A percentile compares a stretch with the other conserved stretches of the same genome.
These are phyloP conservation scores for Ganoderma lucidum DNA, from an alignment of 1,284 basidiomycete genomes.

Conservation along the genomic window DNA sequence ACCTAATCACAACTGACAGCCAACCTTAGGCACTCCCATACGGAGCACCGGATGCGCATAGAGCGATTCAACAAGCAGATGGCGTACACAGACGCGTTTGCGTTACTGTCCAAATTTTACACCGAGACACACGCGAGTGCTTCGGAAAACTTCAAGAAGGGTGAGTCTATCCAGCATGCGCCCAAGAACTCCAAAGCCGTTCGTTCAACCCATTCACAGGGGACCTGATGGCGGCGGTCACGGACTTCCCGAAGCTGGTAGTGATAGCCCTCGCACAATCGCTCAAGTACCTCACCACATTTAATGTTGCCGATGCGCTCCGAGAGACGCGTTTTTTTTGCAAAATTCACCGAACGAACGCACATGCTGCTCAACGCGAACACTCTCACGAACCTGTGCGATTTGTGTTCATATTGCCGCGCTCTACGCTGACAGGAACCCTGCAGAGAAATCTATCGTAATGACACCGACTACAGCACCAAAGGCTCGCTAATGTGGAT, in stretches of 20 bases:
- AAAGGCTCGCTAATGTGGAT: constrained; percentile 88
- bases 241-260: constrained; percentile 78
- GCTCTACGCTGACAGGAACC: not conserved
- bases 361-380: constrained; percentile 93
- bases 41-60: constrained; percentile 60
- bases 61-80: constrained; percentile 71
- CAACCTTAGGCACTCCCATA: constrained; percentile 49
- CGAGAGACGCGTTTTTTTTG: constrained; percentile 79
- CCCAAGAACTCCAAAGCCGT: not conserved
- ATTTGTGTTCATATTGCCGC: not conserved
- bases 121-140: constrained; percentile 52
- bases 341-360: constrained; percentile 77
- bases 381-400: constrained; percentile 84
- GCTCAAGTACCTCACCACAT: constrained; percentile 80
- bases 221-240: constrained; percentile 65
- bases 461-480: constrained; percentile 82
- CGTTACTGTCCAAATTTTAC: constrained; percentile 79
- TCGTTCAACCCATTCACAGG: constrained; percentile 28
- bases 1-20: not conserved
- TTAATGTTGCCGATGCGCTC: constrained; percentile 81
- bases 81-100: constrained; percentile 79
- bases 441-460: constrained; percentile 84
- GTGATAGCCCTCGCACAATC: constrained; percentile 82
- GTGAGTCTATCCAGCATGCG: constrained; percentile 39
- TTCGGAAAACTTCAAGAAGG: constrained; percentile 58